Conservation (phyloP, 768 basidiomycete species). For the Podaxis mareebaensis region DNA sequence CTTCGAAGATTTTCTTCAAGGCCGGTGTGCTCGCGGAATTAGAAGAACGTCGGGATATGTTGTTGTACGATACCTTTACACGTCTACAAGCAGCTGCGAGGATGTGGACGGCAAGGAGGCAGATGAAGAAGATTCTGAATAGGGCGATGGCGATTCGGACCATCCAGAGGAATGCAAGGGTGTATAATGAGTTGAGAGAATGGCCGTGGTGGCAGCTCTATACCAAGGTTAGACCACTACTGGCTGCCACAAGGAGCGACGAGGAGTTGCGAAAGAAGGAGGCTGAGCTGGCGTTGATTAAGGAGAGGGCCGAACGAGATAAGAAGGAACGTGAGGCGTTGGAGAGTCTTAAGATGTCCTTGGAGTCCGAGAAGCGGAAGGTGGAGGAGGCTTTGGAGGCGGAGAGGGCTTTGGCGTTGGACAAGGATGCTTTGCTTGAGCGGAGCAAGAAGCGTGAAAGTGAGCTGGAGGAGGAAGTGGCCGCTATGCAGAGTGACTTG, state of each 20-base stretch:
- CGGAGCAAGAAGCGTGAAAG: constrained; percentile 84
- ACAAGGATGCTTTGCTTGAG: constrained; percentile 83
- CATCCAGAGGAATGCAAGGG: constrained; percentile 90
- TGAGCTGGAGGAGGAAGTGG: constrained; percentile 84
- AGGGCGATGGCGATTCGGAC: constrained; percentile 88
- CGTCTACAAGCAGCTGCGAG: constrained; percentile 84
- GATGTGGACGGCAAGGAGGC: constrained; percentile 83
- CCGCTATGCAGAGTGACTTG: constrained; percentile 77
- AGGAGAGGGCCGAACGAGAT: constrained; percentile 87
- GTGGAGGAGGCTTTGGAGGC: constrained; percentile 81
- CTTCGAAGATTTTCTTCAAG: constrained; percentile 99
- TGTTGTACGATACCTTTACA: constrained; percentile 89
- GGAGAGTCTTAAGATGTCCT: constrained; percentile 75
- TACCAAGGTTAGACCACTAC: constrained; percentile 90
- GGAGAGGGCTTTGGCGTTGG: constrained; percentile 75
- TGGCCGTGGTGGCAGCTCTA: constrained; percentile 99
- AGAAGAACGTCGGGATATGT: constrained; percentile 86
- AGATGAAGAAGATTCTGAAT: constrained; percentile 93
- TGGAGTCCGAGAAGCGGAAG: constrained; percentile 83
- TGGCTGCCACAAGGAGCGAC: constrained; percentile 91
- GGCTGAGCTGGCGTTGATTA: constrained; percentile 74
- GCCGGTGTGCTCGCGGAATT: constrained; percentile 95
- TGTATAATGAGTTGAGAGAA: constrained; percentile 86
- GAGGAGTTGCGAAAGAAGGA: constrained; percentile 90
- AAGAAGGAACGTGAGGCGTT: constrained; percentile 77